Conservation (phyloP, 768 basidiomycete species). For the Roridomyces roridus region DNA sequence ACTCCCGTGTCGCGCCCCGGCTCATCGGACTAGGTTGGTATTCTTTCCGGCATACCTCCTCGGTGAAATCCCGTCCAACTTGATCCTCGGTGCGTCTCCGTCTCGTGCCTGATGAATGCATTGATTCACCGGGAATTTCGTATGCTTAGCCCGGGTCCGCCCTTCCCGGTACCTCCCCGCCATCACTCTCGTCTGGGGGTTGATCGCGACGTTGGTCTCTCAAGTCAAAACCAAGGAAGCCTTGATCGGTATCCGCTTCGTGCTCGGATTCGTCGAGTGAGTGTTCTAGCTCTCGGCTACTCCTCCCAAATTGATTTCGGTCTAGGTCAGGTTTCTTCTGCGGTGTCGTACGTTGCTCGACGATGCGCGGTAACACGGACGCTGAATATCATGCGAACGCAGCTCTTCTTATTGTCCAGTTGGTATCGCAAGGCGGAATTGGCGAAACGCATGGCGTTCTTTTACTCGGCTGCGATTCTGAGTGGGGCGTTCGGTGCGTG, state of each 20-base stretch:
- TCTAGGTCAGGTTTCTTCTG: conserved; percentile 19
- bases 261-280: conserved; percentile 21
- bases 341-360: conserved; percentile 14
- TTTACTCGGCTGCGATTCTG: conserved; percentile 19
- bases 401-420: conserved; percentile 22
- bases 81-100: conserved; percentile 15
- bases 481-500: conserved; percentile 19
- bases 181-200: conserved; percentile 19
- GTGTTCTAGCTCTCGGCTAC: conserved; percentile 7
- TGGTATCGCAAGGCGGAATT: conserved; percentile 22
- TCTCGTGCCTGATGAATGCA: conserved; percentile 10
- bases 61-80: conserved; percentile 20
- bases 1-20: conserved; percentile 2
- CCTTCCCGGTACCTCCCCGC: conserved; percentile 18
- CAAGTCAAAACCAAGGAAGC: conserved; percentile 18
- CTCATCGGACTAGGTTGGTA: conserved; percentile 17
- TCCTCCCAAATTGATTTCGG: conserved; percentile 12
- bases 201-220: conserved; percentile 18
- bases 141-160: conserved; percentile 17
- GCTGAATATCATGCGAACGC: conserved; percentile 12
- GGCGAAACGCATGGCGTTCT: conserved; percentile 19
- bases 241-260: conserved; percentile 17
- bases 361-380: background rate
- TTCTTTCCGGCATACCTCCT: conserved; percentile 20
- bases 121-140: no score